Conservation (phyloP, 1,139 yeast genomes). For the Entelexis paramagnoliae region DNA sequence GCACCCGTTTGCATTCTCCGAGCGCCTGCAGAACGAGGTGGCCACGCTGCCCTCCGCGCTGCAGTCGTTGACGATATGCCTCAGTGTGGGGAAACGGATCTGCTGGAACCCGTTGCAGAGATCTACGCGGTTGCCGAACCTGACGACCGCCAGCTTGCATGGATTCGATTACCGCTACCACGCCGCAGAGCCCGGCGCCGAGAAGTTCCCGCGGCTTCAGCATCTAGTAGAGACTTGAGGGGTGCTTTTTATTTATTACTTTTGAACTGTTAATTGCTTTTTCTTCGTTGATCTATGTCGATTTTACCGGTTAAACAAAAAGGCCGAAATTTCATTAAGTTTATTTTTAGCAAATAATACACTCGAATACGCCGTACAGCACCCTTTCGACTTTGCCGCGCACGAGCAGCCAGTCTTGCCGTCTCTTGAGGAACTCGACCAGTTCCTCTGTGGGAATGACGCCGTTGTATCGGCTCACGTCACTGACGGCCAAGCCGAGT, state of each 20-base stretch:
- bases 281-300: no score
- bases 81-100: conserved; percentile 14
- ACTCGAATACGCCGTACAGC: conserved; percentile 74
- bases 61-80: conserved; percentile 4
- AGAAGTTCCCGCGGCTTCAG: conserved; percentile 13
- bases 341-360: conserved; percentile 17
- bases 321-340: no score
- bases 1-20: conserved; percentile 23
- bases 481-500: conserved; percentile 73
- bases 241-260: no score
- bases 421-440: conserved; percentile 77
- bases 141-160: conserved; percentile 3
- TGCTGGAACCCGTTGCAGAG: conserved; percentile 19
- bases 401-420: conserved; percentile 77
- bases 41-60: conserved; percentile 14
- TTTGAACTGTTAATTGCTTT: no score
- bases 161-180: conserved; percentile 13
- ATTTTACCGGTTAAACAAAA: no score
- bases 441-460: conserved; percentile 87
- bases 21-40: conserved; percentile 19
- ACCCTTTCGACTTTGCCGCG: conserved; percentile 78
- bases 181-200: background rate
- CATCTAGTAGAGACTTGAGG: conserved; percentile 8
- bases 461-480: conserved; percentile 77
- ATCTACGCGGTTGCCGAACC: conserved; percentile 2